Base-by-base conservation (phyloP, 1,284 basidiomycete genomes). In the Ustilago cynodontis region DNA sequence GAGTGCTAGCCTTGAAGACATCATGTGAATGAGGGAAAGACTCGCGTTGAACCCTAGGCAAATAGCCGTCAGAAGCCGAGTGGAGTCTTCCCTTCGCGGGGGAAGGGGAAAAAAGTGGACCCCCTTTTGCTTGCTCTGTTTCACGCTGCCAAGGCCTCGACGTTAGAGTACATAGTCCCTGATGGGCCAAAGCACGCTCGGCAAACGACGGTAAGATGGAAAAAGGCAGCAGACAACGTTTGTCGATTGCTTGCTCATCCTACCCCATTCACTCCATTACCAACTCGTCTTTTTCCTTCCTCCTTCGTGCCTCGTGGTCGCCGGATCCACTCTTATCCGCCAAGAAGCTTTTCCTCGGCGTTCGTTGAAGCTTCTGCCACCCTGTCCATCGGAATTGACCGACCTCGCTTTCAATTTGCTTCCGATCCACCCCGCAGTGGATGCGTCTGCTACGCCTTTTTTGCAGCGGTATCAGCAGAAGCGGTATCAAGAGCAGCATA, bases 11-110 rank as follows among this genome's bases (percentile, higher is more conserved):
- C 11, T 8, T 45, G 43, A 45, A 28, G 13, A 28, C 26, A 1
- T 26, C 3, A 14, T 18, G 7, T 49, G 47, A 49, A 28, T 47
- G 43, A 26, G 43, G n/a, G 22, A n/a, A n/a, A n/a, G n/a, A 41
- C 14, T 41, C 41, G 20, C 41, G n/a, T 43, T 43, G 41, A 43
- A 22, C 41, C 35, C 35, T 37, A n/a, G n/a, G 13, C 56, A 59
- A 66, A 63, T 72, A 72, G 18, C 70, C 70, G 70, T 45, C 64
- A 39, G 63, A 67, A 72, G 70, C 70, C 64, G 65, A 37, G 33
- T 35, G 20, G 13, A 45, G 29, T 1, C n/a, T n/a, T n/a, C n/a
- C n/a, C n/a, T 28, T 14, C 24, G 11, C 31, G 35, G 28, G 24
- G 56, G 11, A 5, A 56, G 60, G 61, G 65, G 61, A 41, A 70